Conservation (phyloP, 2,329 filamentous ascomycete species). For the Fusarium clavum region DNA sequence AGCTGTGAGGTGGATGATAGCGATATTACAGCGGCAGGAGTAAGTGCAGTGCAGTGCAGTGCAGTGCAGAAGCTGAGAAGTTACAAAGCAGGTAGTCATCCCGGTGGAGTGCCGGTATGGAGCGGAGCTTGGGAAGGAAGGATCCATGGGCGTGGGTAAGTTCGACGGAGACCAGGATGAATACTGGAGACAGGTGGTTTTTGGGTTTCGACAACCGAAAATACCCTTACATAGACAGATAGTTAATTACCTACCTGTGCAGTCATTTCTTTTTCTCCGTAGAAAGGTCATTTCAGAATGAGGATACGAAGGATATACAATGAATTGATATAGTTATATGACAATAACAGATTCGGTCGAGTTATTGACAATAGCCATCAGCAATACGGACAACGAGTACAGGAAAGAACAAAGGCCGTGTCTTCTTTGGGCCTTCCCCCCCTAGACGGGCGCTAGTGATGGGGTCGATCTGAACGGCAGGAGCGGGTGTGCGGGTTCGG, state of each 20-base stretch:
- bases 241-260: neutral
- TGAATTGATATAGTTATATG: neutral
- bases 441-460: constrained; percentile 26
- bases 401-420: constrained; percentile 1
- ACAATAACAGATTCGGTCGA: constrained; percentile 8
- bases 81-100: neutral
- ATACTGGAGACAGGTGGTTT: neutral
- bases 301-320: neutral
- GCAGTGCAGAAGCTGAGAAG: neutral
- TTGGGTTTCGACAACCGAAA: neutral
- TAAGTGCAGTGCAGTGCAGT: neutral
- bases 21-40: neutral
- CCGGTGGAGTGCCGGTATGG: neutral
- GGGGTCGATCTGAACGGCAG: constrained; percentile 31
- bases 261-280: neutral
- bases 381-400: neutral
- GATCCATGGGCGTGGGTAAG: constrained; percentile 2
- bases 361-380: neutral
- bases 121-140: neutral
- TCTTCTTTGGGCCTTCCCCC: constrained; percentile 3
- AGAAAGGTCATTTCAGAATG: neutral
- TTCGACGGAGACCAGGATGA: neutral
- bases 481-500: constrained; percentile 30
- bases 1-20: neutral
- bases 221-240: neutral